phyloP scores from a whole-genome alignment of 176 grass and related monocot genomes.

The Paspalum vaginatum region DNA sequence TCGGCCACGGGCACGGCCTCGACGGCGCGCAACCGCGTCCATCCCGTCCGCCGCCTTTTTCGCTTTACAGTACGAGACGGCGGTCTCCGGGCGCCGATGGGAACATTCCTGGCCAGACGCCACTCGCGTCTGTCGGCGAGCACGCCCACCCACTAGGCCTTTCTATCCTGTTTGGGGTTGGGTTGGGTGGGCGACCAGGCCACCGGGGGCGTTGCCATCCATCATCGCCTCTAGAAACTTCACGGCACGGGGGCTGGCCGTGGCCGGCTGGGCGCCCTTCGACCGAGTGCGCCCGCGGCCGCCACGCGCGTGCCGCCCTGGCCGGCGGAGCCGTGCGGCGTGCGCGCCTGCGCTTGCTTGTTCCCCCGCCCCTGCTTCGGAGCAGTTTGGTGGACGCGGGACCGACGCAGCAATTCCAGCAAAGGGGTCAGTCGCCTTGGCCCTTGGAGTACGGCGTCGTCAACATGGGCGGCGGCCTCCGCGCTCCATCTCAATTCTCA shows the following conservation, averaged over 20 bases:
- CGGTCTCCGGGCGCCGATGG: neutral
- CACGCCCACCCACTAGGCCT: neutral
- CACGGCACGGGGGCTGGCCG: neutral
- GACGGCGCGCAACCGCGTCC: neutral
- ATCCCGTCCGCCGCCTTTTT: neutral
- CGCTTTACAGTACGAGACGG: neutral
- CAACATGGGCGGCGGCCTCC: conserved; percentile 12
- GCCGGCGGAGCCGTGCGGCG: neutral
- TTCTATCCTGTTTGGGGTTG: neutral
- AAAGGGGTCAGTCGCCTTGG: neutral
- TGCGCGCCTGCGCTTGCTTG: neutral
- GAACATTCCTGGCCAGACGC: conserved; percentile 8
- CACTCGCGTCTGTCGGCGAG: neutral
- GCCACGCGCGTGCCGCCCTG: neutral
- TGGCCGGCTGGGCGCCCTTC: neutral
- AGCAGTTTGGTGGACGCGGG: neutral
- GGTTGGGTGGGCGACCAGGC: neutral
- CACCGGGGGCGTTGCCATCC: neutral
- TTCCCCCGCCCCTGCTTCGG: neutral
- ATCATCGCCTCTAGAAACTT: conserved; percentile 7
- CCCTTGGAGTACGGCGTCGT: neutral
- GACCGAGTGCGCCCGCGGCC: neutral
- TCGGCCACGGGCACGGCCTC: neutral
- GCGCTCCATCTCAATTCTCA: neutral
- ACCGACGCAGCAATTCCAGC: neutral